Evolutionary conservation across 139 green algal genomes (phyloP).

Genomic region (Pedinophyceae sp.): DNA sequence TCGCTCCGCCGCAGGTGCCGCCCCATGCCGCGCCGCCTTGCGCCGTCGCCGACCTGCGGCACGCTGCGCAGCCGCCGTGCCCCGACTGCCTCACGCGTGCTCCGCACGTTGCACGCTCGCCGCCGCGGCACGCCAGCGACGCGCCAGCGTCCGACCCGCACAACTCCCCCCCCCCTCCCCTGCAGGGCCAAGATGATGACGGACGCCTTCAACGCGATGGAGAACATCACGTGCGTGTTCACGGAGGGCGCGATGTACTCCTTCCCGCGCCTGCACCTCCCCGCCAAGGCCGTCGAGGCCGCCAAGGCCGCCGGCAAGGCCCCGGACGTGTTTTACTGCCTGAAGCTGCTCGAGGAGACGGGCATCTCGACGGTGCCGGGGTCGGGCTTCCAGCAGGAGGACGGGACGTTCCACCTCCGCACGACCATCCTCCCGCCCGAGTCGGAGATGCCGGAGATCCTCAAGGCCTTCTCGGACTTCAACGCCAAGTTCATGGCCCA

Average conservation of each 20-base stretch:
- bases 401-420: conserved; percentile 81
- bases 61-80: conserved; percentile 7
- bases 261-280: conserved; percentile 48
- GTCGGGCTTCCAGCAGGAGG: conserved; percentile 23
- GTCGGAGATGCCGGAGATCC: conserved; percentile 51
- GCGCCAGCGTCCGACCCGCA: no score
- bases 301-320: conserved; percentile 53
- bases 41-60: conserved; percentile 16
- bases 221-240: conserved; percentile 63
- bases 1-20: no score
- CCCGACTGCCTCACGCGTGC: conserved; percentile 19
- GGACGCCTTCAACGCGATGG: conserved; percentile 59
- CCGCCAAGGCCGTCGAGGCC: conserved; percentile 41
- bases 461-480: conserved; percentile 12
- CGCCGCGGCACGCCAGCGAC: no score
- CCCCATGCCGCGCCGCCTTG: no score
- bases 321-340: conserved; percentile 75
- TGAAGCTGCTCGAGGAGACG: conserved; percentile 63
- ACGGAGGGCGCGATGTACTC: conserved; percentile 77
- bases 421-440: conserved; percentile 87
- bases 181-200: no score
- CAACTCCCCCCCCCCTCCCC: no score
- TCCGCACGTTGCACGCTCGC: no score
- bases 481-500: conserved; percentile 1
- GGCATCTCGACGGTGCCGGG: conserved; percentile 48